Conservation (phyloP, 345 rosid genomes). For the Melaleuca alternifolia region DNA sequence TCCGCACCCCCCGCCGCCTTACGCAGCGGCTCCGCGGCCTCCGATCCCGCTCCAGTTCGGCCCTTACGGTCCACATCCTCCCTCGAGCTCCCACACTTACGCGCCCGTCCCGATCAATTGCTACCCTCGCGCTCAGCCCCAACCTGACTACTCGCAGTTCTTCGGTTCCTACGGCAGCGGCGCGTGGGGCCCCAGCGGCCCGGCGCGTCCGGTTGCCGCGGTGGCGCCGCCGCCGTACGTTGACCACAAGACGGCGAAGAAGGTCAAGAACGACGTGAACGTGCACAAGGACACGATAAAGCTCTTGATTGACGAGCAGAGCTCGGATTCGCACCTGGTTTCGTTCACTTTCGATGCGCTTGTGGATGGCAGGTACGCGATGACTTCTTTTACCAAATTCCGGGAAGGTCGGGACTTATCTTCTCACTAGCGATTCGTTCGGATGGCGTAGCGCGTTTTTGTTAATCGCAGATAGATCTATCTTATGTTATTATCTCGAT, state of each 20-base stretch:
- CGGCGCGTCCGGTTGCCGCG: not conserved
- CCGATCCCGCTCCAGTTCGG: not conserved
- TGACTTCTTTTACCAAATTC: not conserved
- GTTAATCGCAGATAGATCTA: not conserved
- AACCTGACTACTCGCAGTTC: not conserved
- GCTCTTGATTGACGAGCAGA: conserved; percentile 20
- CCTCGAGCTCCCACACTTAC: not conserved
- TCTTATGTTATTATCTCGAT: not conserved
- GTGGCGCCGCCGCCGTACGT: conserved; percentile 14
- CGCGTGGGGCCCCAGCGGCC: not conserved
- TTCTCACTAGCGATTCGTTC: not conserved
- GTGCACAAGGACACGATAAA: conserved; percentile 27
- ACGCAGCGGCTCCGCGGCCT: not conserved
- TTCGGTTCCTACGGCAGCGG: not conserved
- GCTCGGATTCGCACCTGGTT: conserved; percentile 19
- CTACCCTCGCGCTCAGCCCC: not conserved
- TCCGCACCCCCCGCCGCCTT: not conserved
- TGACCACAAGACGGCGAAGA: conserved; percentile 29
- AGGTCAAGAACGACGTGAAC: conserved; percentile 30
- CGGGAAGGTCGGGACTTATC: not conserved
- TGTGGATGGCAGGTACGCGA: conserved; percentile 31
- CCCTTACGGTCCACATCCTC: not conserved
- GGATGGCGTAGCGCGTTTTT: not conserved
- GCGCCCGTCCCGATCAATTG: not conserved
- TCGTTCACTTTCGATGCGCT: conserved; percentile 44